Evolutionary conservation across 257 asterid genomes (phyloP).

Genomic region (Leonotis leonurus): DNA sequence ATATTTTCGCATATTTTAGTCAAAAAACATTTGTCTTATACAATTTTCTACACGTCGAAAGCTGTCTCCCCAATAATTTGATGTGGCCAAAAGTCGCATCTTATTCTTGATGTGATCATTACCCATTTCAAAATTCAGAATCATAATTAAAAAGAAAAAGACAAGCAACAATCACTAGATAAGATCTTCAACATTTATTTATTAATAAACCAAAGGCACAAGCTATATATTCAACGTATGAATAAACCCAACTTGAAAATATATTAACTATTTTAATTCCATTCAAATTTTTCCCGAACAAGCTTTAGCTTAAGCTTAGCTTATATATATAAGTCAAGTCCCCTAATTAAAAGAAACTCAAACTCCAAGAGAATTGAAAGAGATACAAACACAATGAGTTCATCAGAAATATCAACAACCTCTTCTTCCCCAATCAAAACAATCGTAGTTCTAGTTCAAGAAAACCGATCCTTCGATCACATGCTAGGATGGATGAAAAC

Average conservation of each 20-base stretch:
- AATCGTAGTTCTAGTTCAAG: conserved; percentile 57
- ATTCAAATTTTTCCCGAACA: no score
- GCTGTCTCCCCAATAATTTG: not conserved
- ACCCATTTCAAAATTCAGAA: not conserved
- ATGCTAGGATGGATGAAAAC: conserved; percentile 72
- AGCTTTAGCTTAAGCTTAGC: not conserved
- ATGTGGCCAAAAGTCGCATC: not conserved
- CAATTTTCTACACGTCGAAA: not conserved
- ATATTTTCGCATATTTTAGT: not conserved
- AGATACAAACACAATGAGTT: conserved; percentile 13
- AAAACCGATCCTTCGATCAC: conserved; percentile 74
- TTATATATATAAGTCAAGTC: conserved; percentile 7
- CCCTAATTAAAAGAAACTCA: conserved; percentile 3
- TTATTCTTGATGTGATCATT: not conserved
- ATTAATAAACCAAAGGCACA: no score
- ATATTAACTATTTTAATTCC: no score
- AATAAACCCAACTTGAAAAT: no score
- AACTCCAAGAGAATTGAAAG: not conserved
- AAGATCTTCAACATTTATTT: not conserved
- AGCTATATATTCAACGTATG: not conserved
- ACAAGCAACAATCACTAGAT: not conserved
- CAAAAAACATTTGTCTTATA: not conserved
- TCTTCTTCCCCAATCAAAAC: conserved; percentile 53
- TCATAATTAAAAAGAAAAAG: not conserved
- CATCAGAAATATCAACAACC: conserved; percentile 3